phyloP scores from a whole-genome alignment of 371 early-diverging fungal genomes.

The Entomophthora muscae region DNA sequence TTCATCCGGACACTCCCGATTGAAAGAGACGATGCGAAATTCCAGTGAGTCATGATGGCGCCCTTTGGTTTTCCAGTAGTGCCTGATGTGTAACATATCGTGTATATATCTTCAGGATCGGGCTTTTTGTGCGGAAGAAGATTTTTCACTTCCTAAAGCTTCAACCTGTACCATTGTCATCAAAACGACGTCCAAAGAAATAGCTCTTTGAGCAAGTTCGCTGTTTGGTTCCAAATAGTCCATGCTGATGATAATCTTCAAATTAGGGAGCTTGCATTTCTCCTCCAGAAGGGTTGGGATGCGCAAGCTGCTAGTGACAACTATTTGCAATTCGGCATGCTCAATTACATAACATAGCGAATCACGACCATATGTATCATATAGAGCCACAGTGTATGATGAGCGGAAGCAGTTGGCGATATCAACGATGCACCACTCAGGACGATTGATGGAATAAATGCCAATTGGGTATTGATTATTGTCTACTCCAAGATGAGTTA shows the following conservation, averaged over 20 bases:
- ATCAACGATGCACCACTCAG: no score
- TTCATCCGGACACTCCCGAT: slow-evolving; percentile 4
- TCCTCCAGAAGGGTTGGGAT: slow-evolving; percentile 36
- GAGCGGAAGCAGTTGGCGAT: slow-evolving; percentile 29
- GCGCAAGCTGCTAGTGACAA: slow-evolving; percentile 44
- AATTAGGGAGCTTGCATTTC: slow-evolving; percentile 25
- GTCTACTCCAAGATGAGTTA: no score
- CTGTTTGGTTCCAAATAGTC: slow-evolving; percentile 21
- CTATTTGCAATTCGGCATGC: slow-evolving; percentile 41
- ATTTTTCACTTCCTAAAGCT: slow-evolving; percentile 20
- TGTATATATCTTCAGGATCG: slow-evolving; percentile 37
- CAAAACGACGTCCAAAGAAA: slow-evolving; percentile 24
- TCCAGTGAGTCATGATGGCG: slow-evolving; percentile 30
- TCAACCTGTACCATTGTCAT: slow-evolving; percentile 42
- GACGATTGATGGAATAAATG: no score
- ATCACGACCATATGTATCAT: slow-evolving; percentile 65
- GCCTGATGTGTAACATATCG: no score
- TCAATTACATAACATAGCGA: slow-evolving; percentile 53
- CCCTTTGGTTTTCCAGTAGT: slow-evolving; percentile 61
- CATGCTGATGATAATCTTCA: slow-evolving; percentile 62
- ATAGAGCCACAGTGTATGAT: slow-evolving; percentile 55
- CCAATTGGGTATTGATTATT: no score
- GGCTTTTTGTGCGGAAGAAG: slow-evolving; percentile 20
- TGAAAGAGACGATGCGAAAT: slow-evolving; percentile 23
- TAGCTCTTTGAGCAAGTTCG: slow-evolving; percentile 23